phyloP scores from a whole-genome alignment of 208 protist genomes.

The Trypanosoma avium region DNA sequence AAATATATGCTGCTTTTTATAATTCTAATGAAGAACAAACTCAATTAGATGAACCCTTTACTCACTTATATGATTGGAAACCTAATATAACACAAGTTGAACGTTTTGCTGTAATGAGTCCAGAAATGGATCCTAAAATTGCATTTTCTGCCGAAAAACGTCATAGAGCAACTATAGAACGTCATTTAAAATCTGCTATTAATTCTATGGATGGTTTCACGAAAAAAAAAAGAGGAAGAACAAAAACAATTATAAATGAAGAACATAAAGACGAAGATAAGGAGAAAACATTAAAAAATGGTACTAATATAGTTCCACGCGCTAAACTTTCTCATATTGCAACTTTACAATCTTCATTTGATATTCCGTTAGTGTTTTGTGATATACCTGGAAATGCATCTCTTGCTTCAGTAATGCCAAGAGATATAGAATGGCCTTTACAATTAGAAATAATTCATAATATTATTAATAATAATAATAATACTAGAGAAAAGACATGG shows the following conservation, averaged over 20 bases:
- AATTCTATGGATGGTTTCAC: conserved; percentile 4
- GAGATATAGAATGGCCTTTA: conserved; percentile 17
- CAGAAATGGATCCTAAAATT: conserved; percentile 16
- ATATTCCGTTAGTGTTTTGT: conserved; percentile 16
- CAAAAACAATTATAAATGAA: no score
- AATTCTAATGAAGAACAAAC: conserved; percentile 18
- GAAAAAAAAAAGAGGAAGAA: background rate
- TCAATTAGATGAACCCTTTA: conserved; percentile 22
- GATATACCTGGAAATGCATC: conserved; percentile 6
- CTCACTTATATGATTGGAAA: conserved; percentile 17
- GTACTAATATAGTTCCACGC: no score
- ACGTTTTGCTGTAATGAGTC: conserved; percentile 22
- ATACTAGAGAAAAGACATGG: background rate
- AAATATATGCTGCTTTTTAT: conserved; percentile 28
- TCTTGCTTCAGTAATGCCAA: conserved; percentile 21
- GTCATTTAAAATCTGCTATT: conserved; percentile 22
- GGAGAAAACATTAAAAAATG: no score
- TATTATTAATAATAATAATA: no score
- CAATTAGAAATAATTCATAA: background rate
- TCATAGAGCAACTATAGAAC: conserved; percentile 8
- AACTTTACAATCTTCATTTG: conserved; percentile 8
- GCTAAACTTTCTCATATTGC: conserved; percentile 23
- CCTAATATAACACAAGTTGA: conserved; percentile 13
- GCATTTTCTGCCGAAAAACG: conserved; percentile 11
- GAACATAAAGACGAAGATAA: no score